Base-by-base conservation (phyloP, 805 yeast species). In the Wickerhamomyces chaumierensis region DNA sequence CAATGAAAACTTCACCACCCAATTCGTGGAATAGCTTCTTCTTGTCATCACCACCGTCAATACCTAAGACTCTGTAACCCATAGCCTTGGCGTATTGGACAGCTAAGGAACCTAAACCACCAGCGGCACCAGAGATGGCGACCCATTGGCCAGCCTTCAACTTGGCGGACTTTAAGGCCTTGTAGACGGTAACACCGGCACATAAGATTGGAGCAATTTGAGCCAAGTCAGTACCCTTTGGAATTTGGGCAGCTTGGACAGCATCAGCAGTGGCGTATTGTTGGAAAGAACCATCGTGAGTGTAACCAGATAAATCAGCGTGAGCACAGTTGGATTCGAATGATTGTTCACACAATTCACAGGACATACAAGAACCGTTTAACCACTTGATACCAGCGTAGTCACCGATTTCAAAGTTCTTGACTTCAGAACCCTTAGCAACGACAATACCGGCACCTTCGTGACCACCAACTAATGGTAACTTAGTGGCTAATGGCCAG, bases 91-190 rank as follows among this genome's bases (percentile, higher is more conserved):
- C 87, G 62, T 78, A 81, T 63, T 81, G 87, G 51, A 80, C 66
- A 40, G 85, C 86, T 47, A 81, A 62, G 31, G 84, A 66, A 55
- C 88, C 90, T 60, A 81, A 70, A 55, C 90, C 88, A 59, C 88
- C 88, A 60, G 76, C 83, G 45, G 86, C 87, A 65, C 90, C 88
- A 41, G 85, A 75, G 43, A 81, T 66, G 43, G 76, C 74, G 48
- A 78, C 81, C 79, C 81, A 80, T 60, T 81, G 75, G 55, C 90
- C 87, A 18, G 87, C 67, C 36, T 46, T 44, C 42, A 71, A 55
- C 38, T 65, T 58, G 39, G 82, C 79, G 37, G 75, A 68, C 63
- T 75, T 75, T 53, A 76, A 63, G 12, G 81, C 81, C 64, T 75
- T 75, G 73, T 74, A 76, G 34, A 73, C 81, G 37, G 82, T 49